Evolutionary conservation across 441 rosid species (phyloP).

Genomic region (Flueggea neowawraea): DNA sequence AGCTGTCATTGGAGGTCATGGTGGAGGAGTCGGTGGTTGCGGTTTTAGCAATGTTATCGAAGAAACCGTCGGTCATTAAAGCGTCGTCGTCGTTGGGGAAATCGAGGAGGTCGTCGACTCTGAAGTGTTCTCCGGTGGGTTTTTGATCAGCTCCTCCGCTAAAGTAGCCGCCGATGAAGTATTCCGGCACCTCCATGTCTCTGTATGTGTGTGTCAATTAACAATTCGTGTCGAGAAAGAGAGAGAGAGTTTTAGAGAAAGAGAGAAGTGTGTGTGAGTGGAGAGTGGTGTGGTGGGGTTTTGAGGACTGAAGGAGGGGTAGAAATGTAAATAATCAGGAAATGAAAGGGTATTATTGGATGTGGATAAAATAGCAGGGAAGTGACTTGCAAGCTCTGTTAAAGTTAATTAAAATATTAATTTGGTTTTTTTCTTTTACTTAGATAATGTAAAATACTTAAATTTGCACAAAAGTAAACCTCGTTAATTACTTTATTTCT

Average conservation of each 20-base stretch:
- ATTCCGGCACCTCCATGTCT: conserved; percentile 37
- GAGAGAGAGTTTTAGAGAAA: too few species aligned
- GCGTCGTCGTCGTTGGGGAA: conserved; percentile 57
- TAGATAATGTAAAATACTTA: neutral
- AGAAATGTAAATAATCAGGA: conserved; percentile 21
- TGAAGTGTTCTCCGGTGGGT: conserved; percentile 33
- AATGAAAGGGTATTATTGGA: conserved; percentile 20
- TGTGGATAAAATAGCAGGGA: conserved; percentile 21
- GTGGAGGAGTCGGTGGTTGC: conserved; percentile 38
- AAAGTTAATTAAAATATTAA: conserved; percentile 7
- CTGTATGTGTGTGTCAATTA: neutral
- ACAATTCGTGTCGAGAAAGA: too few species aligned
- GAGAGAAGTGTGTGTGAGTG: conserved; percentile 14
- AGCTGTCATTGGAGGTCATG: conserved; percentile 33
- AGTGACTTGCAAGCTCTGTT: conserved; percentile 36
- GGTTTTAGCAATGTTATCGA: conserved; percentile 33
- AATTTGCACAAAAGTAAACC: neutral
- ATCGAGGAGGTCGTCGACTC: conserved; percentile 63
- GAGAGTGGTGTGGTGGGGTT: conserved; percentile 22
- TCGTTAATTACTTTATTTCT: neutral
- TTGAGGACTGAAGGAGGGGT: conserved; percentile 39
- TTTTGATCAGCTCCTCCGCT: conserved; percentile 27
- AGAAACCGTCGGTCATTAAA: conserved; percentile 31
- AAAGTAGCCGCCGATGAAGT: conserved; percentile 35
- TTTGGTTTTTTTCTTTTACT: neutral